Evolutionary conservation across 192 early-diverging fungal species (phyloP).

Genomic region (Piromyces sp.): DNA sequence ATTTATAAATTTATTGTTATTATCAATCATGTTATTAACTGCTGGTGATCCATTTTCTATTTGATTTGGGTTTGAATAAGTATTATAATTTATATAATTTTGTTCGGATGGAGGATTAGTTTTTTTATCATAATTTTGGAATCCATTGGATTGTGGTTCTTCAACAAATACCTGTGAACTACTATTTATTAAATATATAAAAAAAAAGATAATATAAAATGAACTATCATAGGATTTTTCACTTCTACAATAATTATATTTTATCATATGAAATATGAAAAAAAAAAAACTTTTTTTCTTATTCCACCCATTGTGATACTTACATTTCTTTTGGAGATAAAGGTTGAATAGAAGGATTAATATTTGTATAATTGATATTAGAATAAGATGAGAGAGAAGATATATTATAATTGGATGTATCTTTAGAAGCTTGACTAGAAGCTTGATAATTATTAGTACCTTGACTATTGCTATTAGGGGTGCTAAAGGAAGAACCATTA

Average conservation of each 20-base stretch:
- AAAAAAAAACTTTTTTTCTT: no score
- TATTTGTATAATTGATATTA: neutral
- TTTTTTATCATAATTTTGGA: neutral
- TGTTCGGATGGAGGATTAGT: neutral
- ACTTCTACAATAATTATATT: no score
- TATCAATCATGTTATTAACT: neutral
- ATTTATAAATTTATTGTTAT: neutral
- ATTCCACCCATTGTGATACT: no score
- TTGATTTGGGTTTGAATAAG: neutral
- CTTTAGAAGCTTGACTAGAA: neutral
- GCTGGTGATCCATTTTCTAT: no score
- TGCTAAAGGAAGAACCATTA: neutral
- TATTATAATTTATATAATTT: neutral
- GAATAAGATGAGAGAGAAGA: neutral
- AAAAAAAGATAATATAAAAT: no score
- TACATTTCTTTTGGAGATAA: neutral
- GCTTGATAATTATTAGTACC: neutral
- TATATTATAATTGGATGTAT: neutral
- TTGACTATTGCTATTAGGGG: neutral
- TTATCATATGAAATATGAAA: no score
- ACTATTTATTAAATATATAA: neutral
- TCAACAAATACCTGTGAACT: neutral
- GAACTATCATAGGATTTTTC: no score
- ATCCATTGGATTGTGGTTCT: neutral
- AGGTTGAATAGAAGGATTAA: neutral